These are phyloP conservation scores for Trichophyton schoenleinii DNA, from an alignment of 2,329 filamentous ascomycete genomes.

Conservation along the genomic window DNA sequence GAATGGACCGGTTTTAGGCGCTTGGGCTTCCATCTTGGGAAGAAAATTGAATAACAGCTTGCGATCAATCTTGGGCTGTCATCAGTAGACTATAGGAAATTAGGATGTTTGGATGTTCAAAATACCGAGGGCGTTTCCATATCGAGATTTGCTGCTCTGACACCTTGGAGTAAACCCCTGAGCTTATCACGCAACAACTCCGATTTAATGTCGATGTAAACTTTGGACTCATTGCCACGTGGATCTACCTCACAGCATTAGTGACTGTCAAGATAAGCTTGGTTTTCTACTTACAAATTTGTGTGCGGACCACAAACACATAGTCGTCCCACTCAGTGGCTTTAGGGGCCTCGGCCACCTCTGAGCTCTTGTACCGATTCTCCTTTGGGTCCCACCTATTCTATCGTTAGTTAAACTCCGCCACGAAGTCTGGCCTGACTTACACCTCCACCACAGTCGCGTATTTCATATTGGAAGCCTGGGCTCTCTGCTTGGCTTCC, in stretches of 20 bases:
- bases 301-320: conserved; percentile 17
- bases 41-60: conserved; percentile 18
- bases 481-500: not conserved
- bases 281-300: conserved; percentile 13
- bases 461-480: conserved; percentile 15
- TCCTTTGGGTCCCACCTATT: conserved; percentile 19
- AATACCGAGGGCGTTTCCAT: conserved; percentile 24
- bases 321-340: conserved; percentile 17
- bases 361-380: conserved; percentile 21
- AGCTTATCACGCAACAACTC: conserved; percentile 22
- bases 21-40: conserved; percentile 15
- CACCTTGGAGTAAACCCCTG: conserved; percentile 18
- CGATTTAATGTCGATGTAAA: conserved; percentile 24
- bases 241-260: conserved; percentile 17
- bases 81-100: not conserved
- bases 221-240: conserved; percentile 15
- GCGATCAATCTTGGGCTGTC: conserved; percentile 10
- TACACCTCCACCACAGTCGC: conserved; percentile 17
- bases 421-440: conserved; percentile 7
- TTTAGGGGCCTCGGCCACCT: conserved; percentile 14
- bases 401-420: conserved; percentile 6
- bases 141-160: conserved; percentile 21
- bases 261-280: conserved; percentile 9
- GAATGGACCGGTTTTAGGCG: not conserved
- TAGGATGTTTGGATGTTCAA: conserved; percentile 1